phyloP scores from a whole-genome alignment of 495 filamentous ascomycete species.

The Cercophora sp. region DNA sequence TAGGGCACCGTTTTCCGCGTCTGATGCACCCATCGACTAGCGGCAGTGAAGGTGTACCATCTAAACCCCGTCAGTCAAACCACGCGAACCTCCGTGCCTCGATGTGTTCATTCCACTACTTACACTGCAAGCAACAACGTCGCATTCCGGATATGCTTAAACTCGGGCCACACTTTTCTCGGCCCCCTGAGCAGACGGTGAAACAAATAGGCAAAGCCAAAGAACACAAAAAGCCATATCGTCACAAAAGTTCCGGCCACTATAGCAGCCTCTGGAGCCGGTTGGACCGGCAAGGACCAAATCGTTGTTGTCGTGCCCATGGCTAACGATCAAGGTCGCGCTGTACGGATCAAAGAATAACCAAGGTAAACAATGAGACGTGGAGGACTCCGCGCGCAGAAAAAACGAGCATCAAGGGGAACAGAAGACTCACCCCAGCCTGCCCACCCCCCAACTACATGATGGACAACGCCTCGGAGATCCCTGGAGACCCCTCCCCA shows the following conservation, averaged over 20 bases:
- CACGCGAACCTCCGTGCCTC: too few species aligned
- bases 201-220: background rate
- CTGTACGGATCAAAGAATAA: too few species aligned
- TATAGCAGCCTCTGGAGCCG: background rate
- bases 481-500: too few species aligned
- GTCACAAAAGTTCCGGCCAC: background rate
- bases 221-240: background rate
- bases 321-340: too few species aligned
- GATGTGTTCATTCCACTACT: too few species aligned
- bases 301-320: background rate
- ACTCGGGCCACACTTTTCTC: background rate
- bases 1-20: background rate
- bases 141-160: background rate
- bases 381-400: too few species aligned
- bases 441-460: too few species aligned
- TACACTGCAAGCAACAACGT: slow-evolving; percentile 4
- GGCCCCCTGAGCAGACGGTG: background rate
- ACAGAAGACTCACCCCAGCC: too few species aligned
- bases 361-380: too few species aligned
- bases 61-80: background rate
- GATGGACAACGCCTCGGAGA: too few species aligned
- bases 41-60: slow-evolving; percentile 5
- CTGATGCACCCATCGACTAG: slow-evolving; percentile 14
- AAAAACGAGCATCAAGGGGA: too few species aligned
- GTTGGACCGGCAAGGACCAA: slow-evolving; percentile 3